phyloP scores from a whole-genome alignment of 2,329 filamentous ascomycete species.

The Neopestalotiopsis sp. region DNA sequence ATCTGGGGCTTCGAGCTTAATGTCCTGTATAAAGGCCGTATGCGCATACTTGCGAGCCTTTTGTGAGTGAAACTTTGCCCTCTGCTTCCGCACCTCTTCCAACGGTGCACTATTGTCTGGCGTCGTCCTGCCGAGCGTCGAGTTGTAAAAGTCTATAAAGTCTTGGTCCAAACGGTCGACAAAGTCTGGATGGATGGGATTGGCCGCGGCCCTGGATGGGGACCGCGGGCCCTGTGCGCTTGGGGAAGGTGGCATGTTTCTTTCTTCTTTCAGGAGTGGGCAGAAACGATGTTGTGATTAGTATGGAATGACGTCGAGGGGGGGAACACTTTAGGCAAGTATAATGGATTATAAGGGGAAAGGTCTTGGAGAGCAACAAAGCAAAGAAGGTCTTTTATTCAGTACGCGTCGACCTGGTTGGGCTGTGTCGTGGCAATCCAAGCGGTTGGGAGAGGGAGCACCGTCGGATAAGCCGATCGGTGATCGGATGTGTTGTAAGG shows the following conservation, averaged over 20 bases:
- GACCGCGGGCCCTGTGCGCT: not conserved
- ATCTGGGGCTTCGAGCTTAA: slow-evolving; percentile 11
- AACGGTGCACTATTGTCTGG: not conserved
- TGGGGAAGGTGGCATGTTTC: slow-evolving; percentile 11
- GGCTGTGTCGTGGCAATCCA: not conserved
- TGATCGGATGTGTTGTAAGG: not conserved
- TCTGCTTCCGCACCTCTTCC: slow-evolving; percentile 5
- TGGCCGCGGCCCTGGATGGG: slow-evolving; percentile 1
- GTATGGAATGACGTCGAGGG: slow-evolving; percentile 9
- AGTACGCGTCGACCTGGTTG: too few relatives aligned
- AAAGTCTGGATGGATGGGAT: slow-evolving; percentile 18
- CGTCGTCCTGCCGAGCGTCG: not conserved
- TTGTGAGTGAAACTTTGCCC: not conserved
- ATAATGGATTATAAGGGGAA: not conserved
- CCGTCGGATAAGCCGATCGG: slow-evolving; percentile 13
- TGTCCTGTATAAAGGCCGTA: slow-evolving; percentile 7
- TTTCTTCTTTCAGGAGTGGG: too few relatives aligned
- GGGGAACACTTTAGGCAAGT: slow-evolving; percentile 9
- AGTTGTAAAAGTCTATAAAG: slow-evolving; percentile 17
- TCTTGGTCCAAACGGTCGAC: slow-evolving; percentile 10
- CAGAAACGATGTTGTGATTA: not conserved
- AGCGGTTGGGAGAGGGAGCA: not conserved
- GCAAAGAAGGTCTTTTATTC: slow-evolving; percentile 8
- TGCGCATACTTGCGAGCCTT: not conserved
- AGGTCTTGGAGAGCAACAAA: not conserved